Evolutionary conservation across 1,139 yeast species (phyloP).

Genomic region (Candida mesenterica): DNA sequence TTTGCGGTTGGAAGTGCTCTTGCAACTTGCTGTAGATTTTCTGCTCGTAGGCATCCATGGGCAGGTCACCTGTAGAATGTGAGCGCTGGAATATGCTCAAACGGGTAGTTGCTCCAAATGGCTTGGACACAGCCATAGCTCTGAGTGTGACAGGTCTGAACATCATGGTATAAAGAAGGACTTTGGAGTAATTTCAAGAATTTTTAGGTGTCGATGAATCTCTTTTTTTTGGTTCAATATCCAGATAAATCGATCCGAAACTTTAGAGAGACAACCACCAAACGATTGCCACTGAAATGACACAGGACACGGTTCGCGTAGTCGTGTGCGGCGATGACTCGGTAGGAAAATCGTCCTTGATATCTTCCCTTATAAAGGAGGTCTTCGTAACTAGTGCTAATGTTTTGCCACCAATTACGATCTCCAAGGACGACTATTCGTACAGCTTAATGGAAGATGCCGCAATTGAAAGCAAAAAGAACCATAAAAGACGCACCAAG

Average conservation of each 20-base stretch:
- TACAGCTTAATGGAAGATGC: conserved; percentile 18
- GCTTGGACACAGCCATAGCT: not conserved
- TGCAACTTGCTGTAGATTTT: conserved; percentile 58
- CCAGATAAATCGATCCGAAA: too few relatives aligned
- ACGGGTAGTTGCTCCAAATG: conserved; percentile 6
- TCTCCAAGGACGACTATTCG: conserved; percentile 45
- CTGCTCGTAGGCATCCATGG: conserved; percentile 64
- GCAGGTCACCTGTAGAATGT: conserved; percentile 5
- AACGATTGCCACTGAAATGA: not conserved
- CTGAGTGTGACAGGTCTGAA: conserved; percentile 3
- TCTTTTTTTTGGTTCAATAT: too few relatives aligned
- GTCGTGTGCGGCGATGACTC: conserved; percentile 97
- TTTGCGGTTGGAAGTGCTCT: conserved; percentile 55
- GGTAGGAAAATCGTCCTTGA: conserved; percentile 78
- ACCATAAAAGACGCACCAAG: conserved; percentile 3
- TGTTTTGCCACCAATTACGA: conserved; percentile 72
- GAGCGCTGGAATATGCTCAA: conserved; percentile 1
- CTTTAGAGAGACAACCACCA: too few relatives aligned
- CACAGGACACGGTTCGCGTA: conserved; percentile 37
- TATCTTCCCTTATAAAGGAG: conserved; percentile 79
- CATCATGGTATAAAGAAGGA: conserved; percentile 3
- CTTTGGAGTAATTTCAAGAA: too few relatives aligned
- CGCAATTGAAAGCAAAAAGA: conserved; percentile 11
- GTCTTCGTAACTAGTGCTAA: conserved; percentile 45
- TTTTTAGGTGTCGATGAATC: too few relatives aligned